Conservation (phyloP, 2,329 filamentous ascomycete genomes). For the Tolypocladium tundrense region DNA sequence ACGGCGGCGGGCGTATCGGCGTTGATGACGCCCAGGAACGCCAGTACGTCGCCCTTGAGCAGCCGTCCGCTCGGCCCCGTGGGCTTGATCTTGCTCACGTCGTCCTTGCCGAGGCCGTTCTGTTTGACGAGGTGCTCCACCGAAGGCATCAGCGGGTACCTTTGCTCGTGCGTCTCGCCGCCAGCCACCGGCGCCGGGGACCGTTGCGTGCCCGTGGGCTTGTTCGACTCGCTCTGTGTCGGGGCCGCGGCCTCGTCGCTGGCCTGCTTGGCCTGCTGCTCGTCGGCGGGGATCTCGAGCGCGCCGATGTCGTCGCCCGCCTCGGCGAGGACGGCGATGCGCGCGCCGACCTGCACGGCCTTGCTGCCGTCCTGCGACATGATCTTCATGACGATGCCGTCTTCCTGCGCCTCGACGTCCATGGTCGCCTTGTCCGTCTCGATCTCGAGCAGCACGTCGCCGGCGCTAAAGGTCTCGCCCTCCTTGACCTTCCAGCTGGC, state of each 20-base stretch:
- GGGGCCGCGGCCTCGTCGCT: neutral
- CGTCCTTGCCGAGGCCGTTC: slow-evolving; percentile 65
- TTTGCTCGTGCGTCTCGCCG: slow-evolving; percentile 50
- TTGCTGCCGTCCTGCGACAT: slow-evolving; percentile 64
- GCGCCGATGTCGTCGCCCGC: slow-evolving; percentile 65
- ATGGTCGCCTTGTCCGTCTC: slow-evolving; percentile 92
- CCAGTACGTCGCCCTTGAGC: slow-evolving; percentile 90
- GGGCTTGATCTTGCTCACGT: slow-evolving; percentile 71
- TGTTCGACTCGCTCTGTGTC: slow-evolving; percentile 18
- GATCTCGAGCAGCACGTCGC: slow-evolving; percentile 83
- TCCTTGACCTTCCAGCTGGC: slow-evolving; percentile 79
- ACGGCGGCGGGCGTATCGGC: slow-evolving; percentile 60
- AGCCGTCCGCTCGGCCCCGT: slow-evolving; percentile 82
- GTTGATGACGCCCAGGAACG: slow-evolving; percentile 72
- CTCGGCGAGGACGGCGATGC: slow-evolving; percentile 79
- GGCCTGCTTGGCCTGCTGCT: slow-evolving; percentile 31
- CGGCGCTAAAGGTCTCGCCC: slow-evolving; percentile 70
- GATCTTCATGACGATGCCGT: slow-evolving; percentile 80
- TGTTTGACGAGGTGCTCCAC: slow-evolving; percentile 72
- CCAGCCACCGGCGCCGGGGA: slow-evolving; percentile 20
- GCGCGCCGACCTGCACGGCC: slow-evolving; percentile 63
- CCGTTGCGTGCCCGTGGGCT: slow-evolving; percentile 40
- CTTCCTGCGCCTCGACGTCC: slow-evolving; percentile 89
- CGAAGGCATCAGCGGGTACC: slow-evolving; percentile 69
- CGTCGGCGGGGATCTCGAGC: slow-evolving; percentile 66